Base-by-base conservation (phyloP, 208 protist genomes). In the Crithidia fasciculata region DNA sequence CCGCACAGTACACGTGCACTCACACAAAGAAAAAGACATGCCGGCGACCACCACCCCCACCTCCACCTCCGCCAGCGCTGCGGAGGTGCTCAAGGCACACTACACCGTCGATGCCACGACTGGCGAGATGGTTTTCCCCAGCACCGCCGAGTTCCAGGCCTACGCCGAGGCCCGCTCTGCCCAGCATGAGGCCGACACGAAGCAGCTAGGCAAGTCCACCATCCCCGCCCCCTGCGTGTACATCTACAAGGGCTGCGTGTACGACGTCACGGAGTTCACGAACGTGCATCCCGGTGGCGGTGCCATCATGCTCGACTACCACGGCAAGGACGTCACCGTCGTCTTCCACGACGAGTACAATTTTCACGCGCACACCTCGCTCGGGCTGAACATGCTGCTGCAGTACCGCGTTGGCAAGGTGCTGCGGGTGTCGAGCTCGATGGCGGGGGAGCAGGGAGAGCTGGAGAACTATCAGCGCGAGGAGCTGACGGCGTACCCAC, bases 231-330 rank as follows among this genome's bases (percentile, higher is more conserved):
- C 81, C 16, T 86, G 76, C 67, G 52, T 76, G 62, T 80, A 77
- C 73, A 52, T 86, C 18, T 93, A 91, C 80, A 85, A 82, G 67
- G 71, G 73, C 18, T 57, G 43, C 37, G 88, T 97, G 8, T 97
- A 95, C 80, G 86, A 97, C 68, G 81, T 92, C 4, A 90, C 91
- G 8, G 81, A 94, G 41, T 95, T 97, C 59, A 72, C 88, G 36
- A 73, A 68, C 19, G 78, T 49, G 2, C 92, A 97, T 73, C 91
- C 94, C 7, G 90, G 94, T 58, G 94, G 94, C 44, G 62, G 37
- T 0, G 52, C 59, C 5, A 81, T 90, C 45, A 88, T 95, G 52
- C 55, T 82, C 37, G 66, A 82, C 47, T 86, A 80, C 76, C 57
- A 84, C 39, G 81, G 77, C 36, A 83, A 84, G 74, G 78, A 83